Evolutionary conservation across 805 yeast species (phyloP).

Genomic region (Metschnikowia drakensbergensis): DNA sequence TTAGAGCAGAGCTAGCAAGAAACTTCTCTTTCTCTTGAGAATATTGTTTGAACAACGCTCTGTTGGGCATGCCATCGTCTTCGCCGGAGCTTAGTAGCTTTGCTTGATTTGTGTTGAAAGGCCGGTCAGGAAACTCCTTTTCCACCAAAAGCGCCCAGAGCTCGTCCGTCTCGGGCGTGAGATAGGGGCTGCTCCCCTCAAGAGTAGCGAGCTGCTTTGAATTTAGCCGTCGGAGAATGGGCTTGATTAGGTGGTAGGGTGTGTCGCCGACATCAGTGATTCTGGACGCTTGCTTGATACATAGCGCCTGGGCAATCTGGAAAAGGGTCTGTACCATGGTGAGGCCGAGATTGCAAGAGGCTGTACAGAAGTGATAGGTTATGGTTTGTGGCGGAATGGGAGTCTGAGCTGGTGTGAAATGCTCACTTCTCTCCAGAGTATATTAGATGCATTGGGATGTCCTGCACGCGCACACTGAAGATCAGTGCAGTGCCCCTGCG

Average conservation of each 20-base stretch:
- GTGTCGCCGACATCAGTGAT: conserved; percentile 20
- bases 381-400: not conserved
- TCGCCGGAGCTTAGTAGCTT: conserved; percentile 5
- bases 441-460: not conserved
- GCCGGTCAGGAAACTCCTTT: conserved; percentile 48
- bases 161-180: conserved; percentile 40
- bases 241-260: conserved; percentile 45
- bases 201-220: conserved; percentile 38
- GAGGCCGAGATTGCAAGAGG: not conserved
- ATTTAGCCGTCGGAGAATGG: conserved; percentile 42
- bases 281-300: conserved; percentile 14
- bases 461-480: not conserved
- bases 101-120: conserved; percentile 17
- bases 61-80: conserved; percentile 27
- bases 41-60: conserved; percentile 38
- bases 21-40: conserved; percentile 40
- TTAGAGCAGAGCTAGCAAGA: conserved; percentile 41
- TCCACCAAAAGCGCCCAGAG: conserved; percentile 45
- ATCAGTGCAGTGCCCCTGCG: no score
- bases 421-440: not conserved
- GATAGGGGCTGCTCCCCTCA: conserved; percentile 42
- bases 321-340: conserved; percentile 12
- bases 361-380: not conserved
- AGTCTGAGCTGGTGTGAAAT: not conserved
- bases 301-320: conserved; percentile 13